phyloP scores from a whole-genome alignment of 495 filamentous ascomycete genomes.

The Podospora conica region DNA sequence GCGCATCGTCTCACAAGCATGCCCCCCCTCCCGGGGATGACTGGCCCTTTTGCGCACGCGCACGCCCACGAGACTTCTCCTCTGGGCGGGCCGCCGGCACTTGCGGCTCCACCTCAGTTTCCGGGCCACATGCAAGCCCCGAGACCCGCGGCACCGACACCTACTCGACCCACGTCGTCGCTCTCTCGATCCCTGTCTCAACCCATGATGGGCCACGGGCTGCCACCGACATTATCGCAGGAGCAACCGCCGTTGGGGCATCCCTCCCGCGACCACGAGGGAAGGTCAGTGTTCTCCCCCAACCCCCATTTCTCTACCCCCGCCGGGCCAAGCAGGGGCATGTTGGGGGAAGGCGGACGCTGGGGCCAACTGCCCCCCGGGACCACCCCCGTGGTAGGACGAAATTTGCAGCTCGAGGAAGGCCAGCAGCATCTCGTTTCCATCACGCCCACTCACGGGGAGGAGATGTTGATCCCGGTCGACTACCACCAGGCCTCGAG shows the following conservation, averaged over 20 bases:
- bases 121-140: slow-evolving; percentile 20
- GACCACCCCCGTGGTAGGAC: neutral
- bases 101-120: slow-evolving; percentile 29
- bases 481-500: slow-evolving; percentile 77
- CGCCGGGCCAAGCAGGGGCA: slow-evolving; percentile 15
- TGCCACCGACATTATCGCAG: slow-evolving; percentile 20
- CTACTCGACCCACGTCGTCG: slow-evolving; percentile 28
- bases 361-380: slow-evolving; percentile 27
- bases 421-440: slow-evolving; percentile 38
- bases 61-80: slow-evolving; percentile 24
- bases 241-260: slow-evolving; percentile 20
- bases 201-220: slow-evolving; percentile 28
- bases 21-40: slow-evolving; percentile 32
- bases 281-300: slow-evolving; percentile 22
- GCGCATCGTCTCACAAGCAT: slow-evolving; percentile 37
- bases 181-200: slow-evolving; percentile 37
- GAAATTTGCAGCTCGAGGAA: slow-evolving; percentile 33
- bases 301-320: slow-evolving; percentile 23
- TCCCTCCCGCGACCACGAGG: slow-evolving; percentile 18
- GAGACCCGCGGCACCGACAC: slow-evolving; percentile 27
- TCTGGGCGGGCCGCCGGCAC: slow-evolving; percentile 29
- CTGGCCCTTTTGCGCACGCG: neutral
- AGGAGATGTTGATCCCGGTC: slow-evolving; percentile 55
- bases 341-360: slow-evolving; percentile 24
- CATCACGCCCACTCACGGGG: slow-evolving; percentile 37